Evolutionary conservation across 331 rosid species (phyloP), one percentile per base, ranked within the genome.

Genomic region (Pyrus hybrid): DNA sequence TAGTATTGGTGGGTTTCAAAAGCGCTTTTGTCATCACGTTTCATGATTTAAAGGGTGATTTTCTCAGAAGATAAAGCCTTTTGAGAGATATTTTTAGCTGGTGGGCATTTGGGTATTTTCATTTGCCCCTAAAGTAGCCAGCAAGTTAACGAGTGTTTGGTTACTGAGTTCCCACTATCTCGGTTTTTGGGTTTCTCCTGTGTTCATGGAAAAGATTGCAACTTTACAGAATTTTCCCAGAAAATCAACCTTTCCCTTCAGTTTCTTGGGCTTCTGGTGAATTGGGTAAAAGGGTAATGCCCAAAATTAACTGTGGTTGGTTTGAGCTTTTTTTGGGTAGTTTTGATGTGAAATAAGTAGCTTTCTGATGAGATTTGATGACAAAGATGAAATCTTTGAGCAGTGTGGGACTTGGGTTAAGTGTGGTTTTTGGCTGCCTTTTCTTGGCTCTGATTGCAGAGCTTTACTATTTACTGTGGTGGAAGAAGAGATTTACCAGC

Each of bases 371-470:
- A 85, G 85, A 85, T 86, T 85, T 88, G 73, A 75, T 73, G 81
- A 33, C 16, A 84, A 88, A 70, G 87, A 95, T 95, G 99, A 92
- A 90, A 87, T 92, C 89, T 68, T 86, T 95, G 88, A 95, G 97
- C 82, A 84, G 93, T 86, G 90, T 95, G 80, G 99, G 99, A 41
- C 91, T 95, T 83, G 99, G 97, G 81, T 70, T 95, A 45, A 92
- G 99, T 76, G 89, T 95, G 74, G 85, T 95, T 30, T 95, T 95
- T 72, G 93, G 91, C 61, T 92, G 93, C 78, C 96, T 95, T 56
- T 80, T 95, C 84, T 89, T 95, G 67, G 99, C 97, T 80, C 90
- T 95, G 68, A 87, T 92, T 33, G 97, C 96, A 74, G 99, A 95
- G 85, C 93, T 95, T 78, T 95, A 90, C 87, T 95, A 95, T 68